Evolutionary conservation across 2,329 filamentous ascomycete species (phyloP), one percentile per base, ranked within the genome.

Genomic region (Dactylonectria macrodidyma): DNA sequence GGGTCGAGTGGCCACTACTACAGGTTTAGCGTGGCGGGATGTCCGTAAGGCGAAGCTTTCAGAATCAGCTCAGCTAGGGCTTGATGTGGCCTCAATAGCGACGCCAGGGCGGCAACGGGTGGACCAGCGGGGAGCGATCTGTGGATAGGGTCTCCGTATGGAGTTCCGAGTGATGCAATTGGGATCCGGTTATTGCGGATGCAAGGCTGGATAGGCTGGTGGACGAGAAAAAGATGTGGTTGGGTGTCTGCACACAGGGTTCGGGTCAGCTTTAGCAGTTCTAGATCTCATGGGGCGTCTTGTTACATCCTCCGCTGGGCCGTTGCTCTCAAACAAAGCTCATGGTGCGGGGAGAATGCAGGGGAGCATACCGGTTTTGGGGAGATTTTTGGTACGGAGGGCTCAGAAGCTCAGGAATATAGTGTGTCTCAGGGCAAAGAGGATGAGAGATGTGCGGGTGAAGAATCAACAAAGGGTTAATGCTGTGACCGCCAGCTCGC

Each of bases 11-110:
- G 69, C 71, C 70, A 66, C 67, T 70, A 73, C 73, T 76, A 75
- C 71, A 77, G 66, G 66, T 59, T 70, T 78, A 77, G 76, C 71
- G 76, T 65, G 67, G 76, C 76, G 76, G 76, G 73, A 77, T 68
- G 76, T 74, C 76, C 74, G 74, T 70, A 75, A 73, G 71, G 66
- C 70, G 55, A 75, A 68, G 54, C 61, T 73, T 71, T 19, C 66
- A 62, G 60, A 68, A 60, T 69, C 50, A 65, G 61, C 48, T 70
- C 59, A 62, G 56, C 61, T 61, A 19, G 66, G 55, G 56, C 60
- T 47, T 51, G 65, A 60, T 59, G 55, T 46, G 47, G 44, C 74
- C 56, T 76, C 72, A 76, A 76, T 76, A 76, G 69, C 74, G 71
- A 76, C 69, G 67, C 74, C 74, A 76, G 73, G 75, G 66, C 73